Evolutionary conservation across 139 green algal genomes (phyloP).

Genomic region (Coelastrella sp.): DNA sequence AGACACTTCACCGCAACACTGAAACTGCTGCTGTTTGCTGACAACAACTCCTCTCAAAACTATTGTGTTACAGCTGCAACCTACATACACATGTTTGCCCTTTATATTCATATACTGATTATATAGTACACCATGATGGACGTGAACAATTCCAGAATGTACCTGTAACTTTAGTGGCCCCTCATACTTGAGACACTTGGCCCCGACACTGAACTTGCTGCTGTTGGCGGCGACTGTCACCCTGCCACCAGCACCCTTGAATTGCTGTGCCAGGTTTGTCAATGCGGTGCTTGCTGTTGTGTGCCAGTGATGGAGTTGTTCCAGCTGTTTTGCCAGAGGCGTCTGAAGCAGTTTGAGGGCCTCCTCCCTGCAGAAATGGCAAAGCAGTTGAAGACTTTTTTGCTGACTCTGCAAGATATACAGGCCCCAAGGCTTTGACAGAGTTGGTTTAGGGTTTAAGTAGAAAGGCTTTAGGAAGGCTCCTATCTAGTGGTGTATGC

Average conservation of each 20-base stretch:
- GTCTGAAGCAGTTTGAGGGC: conserved; percentile 31
- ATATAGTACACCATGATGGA: too few species aligned
- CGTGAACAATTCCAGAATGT: too few species aligned
- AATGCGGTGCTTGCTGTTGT: conserved; percentile 31
- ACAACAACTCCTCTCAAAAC: conserved; percentile 56
- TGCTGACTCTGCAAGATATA: neutral
- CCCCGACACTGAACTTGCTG: too few species aligned
- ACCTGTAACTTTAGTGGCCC: conserved; percentile 18
- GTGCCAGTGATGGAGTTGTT: conserved; percentile 79
- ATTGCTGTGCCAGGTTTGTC: neutral
- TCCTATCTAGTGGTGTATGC: neutral
- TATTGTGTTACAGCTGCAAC: too few species aligned
- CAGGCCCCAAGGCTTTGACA: too few species aligned
- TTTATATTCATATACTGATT: conserved; percentile 27
- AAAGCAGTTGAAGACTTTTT: neutral
- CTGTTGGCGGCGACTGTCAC: too few species aligned
- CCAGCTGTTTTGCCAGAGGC: conserved; percentile 75
- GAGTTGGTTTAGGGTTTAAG: too few species aligned
- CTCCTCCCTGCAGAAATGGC: neutral
- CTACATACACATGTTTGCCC: too few species aligned
- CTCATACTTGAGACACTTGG: too few species aligned
- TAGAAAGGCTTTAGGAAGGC: too few species aligned
- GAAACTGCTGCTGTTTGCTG: conserved; percentile 70
- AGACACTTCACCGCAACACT: conserved; percentile 63
- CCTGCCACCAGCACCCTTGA: neutral